Percentiles rank a stretch among this genome's conserved stretches.
phyloP scores from a whole-genome alignment of 2,329 filamentous ascomycete genomes.

The Aspergillus carbonarius region DNA sequence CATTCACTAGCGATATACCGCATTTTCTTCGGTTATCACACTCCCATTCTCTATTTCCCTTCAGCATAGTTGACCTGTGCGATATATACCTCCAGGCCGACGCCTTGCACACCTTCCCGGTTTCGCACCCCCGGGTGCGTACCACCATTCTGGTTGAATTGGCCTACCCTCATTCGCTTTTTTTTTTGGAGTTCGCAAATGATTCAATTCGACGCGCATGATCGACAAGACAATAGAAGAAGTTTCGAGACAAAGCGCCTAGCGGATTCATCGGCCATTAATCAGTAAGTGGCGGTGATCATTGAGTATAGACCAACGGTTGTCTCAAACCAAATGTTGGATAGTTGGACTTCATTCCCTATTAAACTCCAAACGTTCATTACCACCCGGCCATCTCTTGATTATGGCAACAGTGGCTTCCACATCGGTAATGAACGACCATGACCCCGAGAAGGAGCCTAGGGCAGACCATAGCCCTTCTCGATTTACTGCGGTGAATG shows the following conservation, averaged over 20 bases:
- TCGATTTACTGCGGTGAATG: conserved; percentile 49
- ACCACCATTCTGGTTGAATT: background rate
- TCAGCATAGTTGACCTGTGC: background rate
- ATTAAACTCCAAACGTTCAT: background rate
- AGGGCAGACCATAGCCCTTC: conserved; percentile 44
- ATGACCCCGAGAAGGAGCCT: conserved; percentile 36
- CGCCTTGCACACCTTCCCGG: background rate
- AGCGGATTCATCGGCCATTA: background rate
- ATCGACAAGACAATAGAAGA: background rate
- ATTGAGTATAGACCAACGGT: background rate
- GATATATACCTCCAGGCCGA: background rate
- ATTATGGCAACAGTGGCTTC: conserved; percentile 39
- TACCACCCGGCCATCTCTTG: background rate
- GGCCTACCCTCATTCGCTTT: background rate
- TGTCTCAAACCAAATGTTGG: background rate
- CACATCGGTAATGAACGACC: conserved; percentile 33
- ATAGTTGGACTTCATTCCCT: background rate
- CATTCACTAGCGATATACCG: background rate
- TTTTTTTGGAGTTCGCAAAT: background rate
- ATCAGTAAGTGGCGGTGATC: background rate
- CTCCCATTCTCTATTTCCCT: conserved; percentile 2
- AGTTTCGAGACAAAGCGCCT: background rate
- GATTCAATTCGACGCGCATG: background rate
- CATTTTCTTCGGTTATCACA: conserved; percentile 1
- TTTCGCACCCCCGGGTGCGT: background rate